Percentiles rank a stretch among this genome's conserved stretches.
Conservation (phyloP, 192 early-diverging fungal species). For the Endogone sp. region DNA sequence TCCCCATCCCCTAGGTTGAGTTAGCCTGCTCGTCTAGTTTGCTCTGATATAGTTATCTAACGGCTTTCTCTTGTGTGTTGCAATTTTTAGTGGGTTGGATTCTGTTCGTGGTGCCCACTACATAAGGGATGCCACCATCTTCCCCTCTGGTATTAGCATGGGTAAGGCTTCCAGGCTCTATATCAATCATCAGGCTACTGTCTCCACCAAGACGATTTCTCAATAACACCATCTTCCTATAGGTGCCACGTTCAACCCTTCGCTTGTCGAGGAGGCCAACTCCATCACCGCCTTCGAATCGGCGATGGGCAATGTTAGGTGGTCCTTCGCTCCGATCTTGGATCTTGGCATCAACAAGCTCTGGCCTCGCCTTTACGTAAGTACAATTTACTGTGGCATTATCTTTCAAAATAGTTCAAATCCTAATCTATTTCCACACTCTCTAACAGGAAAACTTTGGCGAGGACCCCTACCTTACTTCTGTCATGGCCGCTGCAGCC, state of each 20-base stretch:
- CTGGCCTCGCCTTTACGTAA: constrained; percentile 53
- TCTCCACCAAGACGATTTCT: constrained; percentile 57
- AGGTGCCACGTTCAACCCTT: constrained; percentile 57
- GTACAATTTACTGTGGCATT: too few species aligned
- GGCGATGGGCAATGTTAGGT: constrained; percentile 29
- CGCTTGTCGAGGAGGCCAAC: constrained; percentile 42
- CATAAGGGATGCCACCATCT: constrained; percentile 37
- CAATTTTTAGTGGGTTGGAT: constrained; percentile 60
- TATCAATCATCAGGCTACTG: too few species aligned
- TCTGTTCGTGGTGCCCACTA: constrained; percentile 66
- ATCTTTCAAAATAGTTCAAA: too few species aligned
- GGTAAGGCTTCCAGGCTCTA: too few species aligned
- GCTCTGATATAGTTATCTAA: too few species aligned
- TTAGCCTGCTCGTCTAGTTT: too few species aligned
- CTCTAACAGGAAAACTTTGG: constrained; percentile 38
- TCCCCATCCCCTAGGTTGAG: not conserved
- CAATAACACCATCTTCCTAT: too few species aligned
- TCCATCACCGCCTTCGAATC: not conserved
- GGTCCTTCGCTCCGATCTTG: constrained; percentile 57
- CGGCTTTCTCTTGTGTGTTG: too few species aligned
- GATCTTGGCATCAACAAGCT: constrained; percentile 59
- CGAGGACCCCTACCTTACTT: constrained; percentile 23
- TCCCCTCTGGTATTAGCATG: not conserved
- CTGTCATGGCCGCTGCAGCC: constrained; percentile 11
- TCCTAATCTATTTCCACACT: too few species aligned